Evolutionary conservation across 306 rosid species (phyloP).

Genomic region (Amphicarpaea edgeworthii): DNA sequence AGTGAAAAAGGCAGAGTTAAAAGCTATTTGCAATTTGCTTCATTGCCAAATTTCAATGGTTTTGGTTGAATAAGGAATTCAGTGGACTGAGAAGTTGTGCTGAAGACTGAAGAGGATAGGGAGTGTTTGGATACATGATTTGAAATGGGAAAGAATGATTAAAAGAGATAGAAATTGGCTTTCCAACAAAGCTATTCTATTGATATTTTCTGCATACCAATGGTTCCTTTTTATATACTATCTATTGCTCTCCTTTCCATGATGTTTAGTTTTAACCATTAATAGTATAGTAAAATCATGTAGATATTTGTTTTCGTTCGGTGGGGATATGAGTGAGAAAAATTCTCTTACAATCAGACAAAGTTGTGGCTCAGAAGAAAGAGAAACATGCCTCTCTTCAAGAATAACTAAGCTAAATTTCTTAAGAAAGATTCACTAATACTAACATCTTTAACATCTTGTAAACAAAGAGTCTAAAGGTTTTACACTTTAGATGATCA

Average conservation of each 20-base stretch:
- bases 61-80: not conserved
- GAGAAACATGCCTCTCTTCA: not conserved
- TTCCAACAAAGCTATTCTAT: not conserved
- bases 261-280: slow-evolving; percentile 5
- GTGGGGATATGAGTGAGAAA: slow-evolving; percentile 2
- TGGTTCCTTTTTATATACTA: not conserved
- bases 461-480: too few relatives aligned
- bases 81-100: not conserved
- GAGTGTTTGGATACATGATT: too few relatives aligned
- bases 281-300: slow-evolving; percentile 9
- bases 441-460: slow-evolving; percentile 19
- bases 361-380: slow-evolving; percentile 37
- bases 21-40: not conserved
- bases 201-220: slow-evolving; percentile 5
- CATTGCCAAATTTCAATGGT: not conserved
- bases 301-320: not conserved
- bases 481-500: too few relatives aligned
- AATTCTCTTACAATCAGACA: slow-evolving; percentile 25
- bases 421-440: not conserved
- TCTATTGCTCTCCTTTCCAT: not conserved
- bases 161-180: too few relatives aligned
- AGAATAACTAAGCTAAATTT: not conserved
- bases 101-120: not conserved
- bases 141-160: too few relatives aligned
- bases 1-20: not conserved